Conservation (phyloP, 305 asterid species). For the Nicotiana rustica region DNA sequence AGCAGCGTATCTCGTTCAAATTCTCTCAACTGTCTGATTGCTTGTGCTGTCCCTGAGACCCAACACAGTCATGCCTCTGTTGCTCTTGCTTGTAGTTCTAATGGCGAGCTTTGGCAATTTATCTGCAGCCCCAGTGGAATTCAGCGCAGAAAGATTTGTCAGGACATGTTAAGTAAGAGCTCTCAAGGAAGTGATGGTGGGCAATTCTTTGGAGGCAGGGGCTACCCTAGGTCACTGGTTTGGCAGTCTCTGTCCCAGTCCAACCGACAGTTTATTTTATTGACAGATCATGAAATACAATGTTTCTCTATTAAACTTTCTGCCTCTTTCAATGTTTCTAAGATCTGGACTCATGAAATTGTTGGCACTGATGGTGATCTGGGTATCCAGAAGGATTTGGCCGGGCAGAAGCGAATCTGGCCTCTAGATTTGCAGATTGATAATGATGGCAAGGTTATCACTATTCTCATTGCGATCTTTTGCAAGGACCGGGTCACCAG, state of each 20-base stretch:
- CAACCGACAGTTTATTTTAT: conserved; percentile 71
- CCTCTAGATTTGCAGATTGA: conserved; percentile 88
- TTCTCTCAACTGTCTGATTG: conserved; percentile 76
- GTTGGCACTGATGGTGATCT: conserved; percentile 79
- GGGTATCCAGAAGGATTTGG: conserved; percentile 89
- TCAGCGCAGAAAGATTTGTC: conserved; percentile 53
- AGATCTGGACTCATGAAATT: conserved; percentile 90
- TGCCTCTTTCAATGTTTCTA: conserved; percentile 54
- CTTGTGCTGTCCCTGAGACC: conserved; percentile 63
- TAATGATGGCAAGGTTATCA: conserved; percentile 78
- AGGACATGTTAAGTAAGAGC: conserved; percentile 43
- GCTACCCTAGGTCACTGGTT: conserved; percentile 82
- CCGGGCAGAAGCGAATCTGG: conserved; percentile 93
- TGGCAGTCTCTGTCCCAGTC: conserved; percentile 69
- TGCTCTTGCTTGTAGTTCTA: conserved; percentile 81
- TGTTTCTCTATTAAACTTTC: conserved; percentile 66
- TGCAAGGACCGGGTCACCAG: conserved; percentile 88
- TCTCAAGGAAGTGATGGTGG: conserved; percentile 56
- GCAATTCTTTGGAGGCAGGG: conserved; percentile 62
- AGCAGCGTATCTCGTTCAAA: conserved; percentile 45
- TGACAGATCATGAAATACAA: conserved; percentile 79
- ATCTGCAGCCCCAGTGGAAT: conserved; percentile 67
- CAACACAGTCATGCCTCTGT: conserved; percentile 58
- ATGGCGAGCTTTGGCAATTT: conserved; percentile 78
- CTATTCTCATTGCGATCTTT: conserved; percentile 83